Base-by-base conservation (phyloP, 345 rosid genomes). In the Clarkia xantiana region DNA sequence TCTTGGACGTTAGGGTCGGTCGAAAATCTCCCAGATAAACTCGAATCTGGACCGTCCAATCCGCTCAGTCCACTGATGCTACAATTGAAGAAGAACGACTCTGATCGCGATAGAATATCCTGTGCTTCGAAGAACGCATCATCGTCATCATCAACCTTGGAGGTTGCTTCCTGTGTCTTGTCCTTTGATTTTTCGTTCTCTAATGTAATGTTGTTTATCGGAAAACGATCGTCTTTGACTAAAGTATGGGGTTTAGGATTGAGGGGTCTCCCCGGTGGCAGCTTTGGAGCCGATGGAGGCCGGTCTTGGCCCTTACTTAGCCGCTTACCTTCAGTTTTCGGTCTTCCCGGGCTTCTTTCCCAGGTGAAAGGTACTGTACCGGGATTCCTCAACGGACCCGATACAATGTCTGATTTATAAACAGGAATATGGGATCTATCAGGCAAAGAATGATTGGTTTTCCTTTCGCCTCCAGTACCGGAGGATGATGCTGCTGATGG, bases 331-430 rank as follows among this genome's bases (percentile, higher is more conserved):
- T 71, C 80, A 59, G 67, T 55, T 61, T 82, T 90, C n/a, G 95
- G 91, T 48, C 62, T 82, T 49, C 97, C 97, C 0, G 97, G 97
- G 36, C 68, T 64, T 49, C 61, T 64, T 51, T 90, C 97, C 97
- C 97, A 90, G 36, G 75, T 61, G 51, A 90, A 85, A 42, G 95
- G 97, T 51, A 90, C 90, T 1, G 82, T 76, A 53, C 95, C 97
- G 1, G 97, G 86, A 45, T 74, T 71, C 51, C 86, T 71, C 4
- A 90, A 62, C 1, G 97, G 97, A 45, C 91, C 94, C 29, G 95
- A 85, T 52, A 76, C 86, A 51, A 85, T 47, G 52, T 85, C 97
- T 46, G 91, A 77, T 56, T 68, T 78, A 73, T 80, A 82, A 42
- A 59, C 54, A 41, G 63, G 63, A 34, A 73, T 82, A 49, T 70